Evolutionary conservation across 768 basidiomycete genomes (phyloP).

Genomic region (Russula ochroleuca): DNA sequence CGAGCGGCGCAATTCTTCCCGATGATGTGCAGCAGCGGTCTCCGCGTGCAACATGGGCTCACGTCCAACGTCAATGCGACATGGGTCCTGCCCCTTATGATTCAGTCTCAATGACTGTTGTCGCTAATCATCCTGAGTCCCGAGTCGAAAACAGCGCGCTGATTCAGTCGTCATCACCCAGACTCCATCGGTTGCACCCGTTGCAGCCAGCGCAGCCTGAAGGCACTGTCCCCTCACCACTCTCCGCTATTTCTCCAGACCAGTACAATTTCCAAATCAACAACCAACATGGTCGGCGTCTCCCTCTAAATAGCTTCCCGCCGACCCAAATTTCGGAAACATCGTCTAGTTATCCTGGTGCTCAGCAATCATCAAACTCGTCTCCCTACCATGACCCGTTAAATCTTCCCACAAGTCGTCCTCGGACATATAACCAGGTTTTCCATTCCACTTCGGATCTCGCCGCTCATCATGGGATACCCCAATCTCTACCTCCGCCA

Average conservation of each 20-base stretch:
- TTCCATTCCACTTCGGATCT: conserved; percentile 63
- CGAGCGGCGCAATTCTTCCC: conserved; percentile 20
- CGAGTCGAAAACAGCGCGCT: conserved; percentile 44
- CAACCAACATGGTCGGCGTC: conserved; percentile 46
- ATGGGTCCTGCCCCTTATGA: conserved; percentile 21
- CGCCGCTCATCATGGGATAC: conserved; percentile 76
- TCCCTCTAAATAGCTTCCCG: conserved; percentile 45
- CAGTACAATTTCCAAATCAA: conserved; percentile 34
- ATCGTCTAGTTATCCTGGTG: conserved; percentile 42
- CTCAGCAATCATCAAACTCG: conserved; percentile 45
- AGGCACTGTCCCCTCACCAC: conserved; percentile 34
- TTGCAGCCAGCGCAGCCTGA: conserved; percentile 43
- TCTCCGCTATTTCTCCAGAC: conserved; percentile 50
- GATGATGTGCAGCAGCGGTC: conserved; percentile 25
- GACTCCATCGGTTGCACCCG: conserved; percentile 48
- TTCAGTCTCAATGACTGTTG: conserved; percentile 11
- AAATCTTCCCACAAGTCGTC: conserved; percentile 54
- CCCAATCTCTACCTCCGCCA: conserved; percentile 62
- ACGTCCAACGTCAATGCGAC: conserved; percentile 28
- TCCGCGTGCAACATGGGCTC: conserved; percentile 27
- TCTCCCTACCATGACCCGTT: conserved; percentile 53
- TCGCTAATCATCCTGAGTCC: conserved; percentile 17
- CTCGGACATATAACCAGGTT: conserved; percentile 58
- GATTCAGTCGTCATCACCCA: conserved; percentile 42
- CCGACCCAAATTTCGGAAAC: conserved; percentile 32